phyloP scores from a whole-genome alignment of 768 basidiomycete genomes.

The Termitomyces sp. region DNA sequence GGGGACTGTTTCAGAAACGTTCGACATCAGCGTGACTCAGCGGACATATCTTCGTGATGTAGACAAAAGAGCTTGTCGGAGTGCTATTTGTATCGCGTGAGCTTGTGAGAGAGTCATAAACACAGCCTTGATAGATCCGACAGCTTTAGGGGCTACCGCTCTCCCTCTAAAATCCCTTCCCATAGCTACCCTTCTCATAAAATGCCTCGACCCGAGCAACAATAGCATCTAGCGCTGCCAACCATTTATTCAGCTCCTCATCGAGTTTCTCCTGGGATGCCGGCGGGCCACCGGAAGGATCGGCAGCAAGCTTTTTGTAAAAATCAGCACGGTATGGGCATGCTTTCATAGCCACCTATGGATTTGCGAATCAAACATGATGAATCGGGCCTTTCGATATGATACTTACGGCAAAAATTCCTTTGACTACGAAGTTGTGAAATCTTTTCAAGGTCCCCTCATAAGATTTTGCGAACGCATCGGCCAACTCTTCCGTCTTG shows the following conservation, averaged over 20 bases:
- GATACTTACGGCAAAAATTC: slow-evolving; percentile 51
- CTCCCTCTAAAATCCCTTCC: slow-evolving; percentile 39
- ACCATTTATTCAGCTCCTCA: slow-evolving; percentile 62
- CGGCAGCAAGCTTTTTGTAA: slow-evolving; percentile 62
- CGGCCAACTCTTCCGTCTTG: slow-evolving; percentile 57
- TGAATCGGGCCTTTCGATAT: slow-evolving; percentile 1
- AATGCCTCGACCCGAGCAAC: slow-evolving; percentile 54
- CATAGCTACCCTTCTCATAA: slow-evolving; percentile 59
- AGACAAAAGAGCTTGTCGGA: not conserved
- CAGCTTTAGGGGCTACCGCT: not conserved
- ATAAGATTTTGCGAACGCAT: slow-evolving; percentile 80
- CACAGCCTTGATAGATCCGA: not conserved
- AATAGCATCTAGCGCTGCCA: slow-evolving; percentile 56
- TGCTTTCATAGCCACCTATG: slow-evolving; percentile 60
- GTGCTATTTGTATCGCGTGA: not conserved
- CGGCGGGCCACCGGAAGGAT: slow-evolving; percentile 48
- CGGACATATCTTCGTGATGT: not conserved
- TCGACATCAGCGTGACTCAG: not conserved
- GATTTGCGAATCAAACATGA: not conserved
- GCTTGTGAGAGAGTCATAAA: not conserved
- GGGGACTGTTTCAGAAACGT: not conserved
- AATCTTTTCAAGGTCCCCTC: slow-evolving; percentile 77
- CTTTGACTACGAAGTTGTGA: slow-evolving; percentile 77
- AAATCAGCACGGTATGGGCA: slow-evolving; percentile 67
- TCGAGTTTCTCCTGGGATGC: slow-evolving; percentile 48